These are phyloP conservation scores for Mycena rebaudengoi DNA, from an alignment of 768 basidiomycete genomes.

Conservation along the genomic window DNA sequence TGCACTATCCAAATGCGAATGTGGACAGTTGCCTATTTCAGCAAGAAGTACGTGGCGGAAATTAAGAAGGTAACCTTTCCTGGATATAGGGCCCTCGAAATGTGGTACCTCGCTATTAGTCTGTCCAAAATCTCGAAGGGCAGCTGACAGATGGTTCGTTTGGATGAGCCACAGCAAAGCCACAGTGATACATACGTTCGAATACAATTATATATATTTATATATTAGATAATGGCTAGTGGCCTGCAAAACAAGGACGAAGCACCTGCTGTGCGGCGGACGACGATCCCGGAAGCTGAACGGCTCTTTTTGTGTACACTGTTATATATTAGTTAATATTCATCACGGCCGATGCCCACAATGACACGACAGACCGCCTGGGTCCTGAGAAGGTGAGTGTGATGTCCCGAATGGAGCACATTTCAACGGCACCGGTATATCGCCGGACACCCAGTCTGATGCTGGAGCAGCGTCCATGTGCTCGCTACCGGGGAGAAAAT, in stretches of 20 bases:
- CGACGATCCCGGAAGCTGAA: too few relatives aligned
- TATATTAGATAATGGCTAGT: too few relatives aligned
- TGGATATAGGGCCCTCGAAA: neutral
- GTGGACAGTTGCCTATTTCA: slow-evolving; percentile 24
- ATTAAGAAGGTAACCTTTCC: neutral
- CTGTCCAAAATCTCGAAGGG: too few relatives aligned
- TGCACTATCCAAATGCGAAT: neutral
- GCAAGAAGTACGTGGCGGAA: slow-evolving; percentile 12
- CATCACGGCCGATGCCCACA: neutral
- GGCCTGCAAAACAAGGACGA: too few relatives aligned
- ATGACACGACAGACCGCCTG: slow-evolving; percentile 4
- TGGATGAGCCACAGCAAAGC: too few relatives aligned
- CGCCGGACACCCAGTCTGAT: too few relatives aligned
- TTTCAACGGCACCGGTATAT: slow-evolving; percentile 2
- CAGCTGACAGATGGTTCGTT: too few relatives aligned
- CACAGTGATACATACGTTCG: too few relatives aligned
- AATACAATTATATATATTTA: too few relatives aligned
- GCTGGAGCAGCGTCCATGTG: too few relatives aligned
- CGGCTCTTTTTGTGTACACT: neutral
- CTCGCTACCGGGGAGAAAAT: too few relatives aligned
- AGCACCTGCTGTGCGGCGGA: too few relatives aligned
- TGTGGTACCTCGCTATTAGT: neutral
- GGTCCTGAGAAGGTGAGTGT: neutral
- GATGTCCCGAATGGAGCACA: slow-evolving; percentile 1
- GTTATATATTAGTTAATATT: slow-evolving; percentile 15